Evolutionary conservation across 2,329 filamentous ascomycete genomes (phyloP), one percentile per base, ranked within the genome.

Genomic region (Thermoascus crustaceus): DNA sequence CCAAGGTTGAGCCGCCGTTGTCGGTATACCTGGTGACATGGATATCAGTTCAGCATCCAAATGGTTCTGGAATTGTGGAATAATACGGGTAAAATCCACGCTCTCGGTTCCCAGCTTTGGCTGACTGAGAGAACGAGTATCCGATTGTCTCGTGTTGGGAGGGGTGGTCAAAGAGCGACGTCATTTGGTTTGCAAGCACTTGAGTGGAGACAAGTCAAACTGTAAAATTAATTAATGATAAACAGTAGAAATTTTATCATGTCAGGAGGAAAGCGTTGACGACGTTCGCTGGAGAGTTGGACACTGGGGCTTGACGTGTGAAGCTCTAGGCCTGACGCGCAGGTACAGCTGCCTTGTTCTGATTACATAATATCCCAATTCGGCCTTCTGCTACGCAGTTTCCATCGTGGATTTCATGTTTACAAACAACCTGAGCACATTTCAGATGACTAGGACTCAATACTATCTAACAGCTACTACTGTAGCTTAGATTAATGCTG

Each of bases 1-100:
- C 91, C 38, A 98, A 78, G 36, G 91, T 96, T 41, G 87, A 94
- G 50, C 91, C 91, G 51, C 91, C 91, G 62, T 98, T 98, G 71
- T 98, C 89, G 48, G 91, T 93, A 68, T 98, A 98, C 42, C 67
- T 70, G 42, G 30, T 14, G 14, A 11, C 19, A 31, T 23, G 7
- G 11, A 23, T 7, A 11, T 14, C 6, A 22, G 20, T 11, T 4
- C 26, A 29, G 7, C 4, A 7, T 32, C 11, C 5, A n/a, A 11
- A 21, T 14, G 16, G 2, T 22, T 31, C 8, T n/a, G 7, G 13
- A 17, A 10, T 3, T 4, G 10, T 32, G 24, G 14, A 24, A 30
- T 49, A 83, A 55, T 76, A 94, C 88, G 89, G 88, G 67, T 94
- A 88, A 69, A 95, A 95, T 52, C 80, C 78, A 67, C 93, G 88